A percentile compares a stretch with the other conserved stretches of the same genome.
Conservation (phyloP, 306 rosid species). For the Gastrolobium bilobum region DNA sequence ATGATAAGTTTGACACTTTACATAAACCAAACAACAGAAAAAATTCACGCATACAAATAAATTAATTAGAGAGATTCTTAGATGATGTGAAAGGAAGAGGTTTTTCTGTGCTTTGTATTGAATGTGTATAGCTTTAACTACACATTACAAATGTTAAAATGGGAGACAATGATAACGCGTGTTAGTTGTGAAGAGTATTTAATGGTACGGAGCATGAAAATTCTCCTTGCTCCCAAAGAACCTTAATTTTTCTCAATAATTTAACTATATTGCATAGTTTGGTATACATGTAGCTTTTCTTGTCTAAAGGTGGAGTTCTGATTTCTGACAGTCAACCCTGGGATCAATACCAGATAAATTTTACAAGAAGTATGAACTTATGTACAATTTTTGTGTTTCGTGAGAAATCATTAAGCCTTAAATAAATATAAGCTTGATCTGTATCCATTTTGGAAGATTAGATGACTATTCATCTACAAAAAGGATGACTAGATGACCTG, state of each 20-base stretch:
- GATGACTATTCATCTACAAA: no score
- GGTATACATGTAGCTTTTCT: neutral
- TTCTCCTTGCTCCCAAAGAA: neutral
- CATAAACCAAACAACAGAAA: no score
- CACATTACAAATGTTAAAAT: no score
- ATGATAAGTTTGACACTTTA: no score
- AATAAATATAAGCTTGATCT: neutral
- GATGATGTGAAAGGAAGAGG: no score
- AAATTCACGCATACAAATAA: no score
- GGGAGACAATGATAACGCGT: neutral
- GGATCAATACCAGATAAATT: neutral
- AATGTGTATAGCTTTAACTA: no score
- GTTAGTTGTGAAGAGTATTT: neutral
- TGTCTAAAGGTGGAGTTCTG: neutral
- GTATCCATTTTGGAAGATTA: no score
- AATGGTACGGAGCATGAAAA: neutral
- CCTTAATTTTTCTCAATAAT: neutral
- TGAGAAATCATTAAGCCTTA: neutral
- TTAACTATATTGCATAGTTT: neutral
- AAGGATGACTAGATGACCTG: neutral
- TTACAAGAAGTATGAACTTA: neutral
- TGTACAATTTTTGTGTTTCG: neutral
- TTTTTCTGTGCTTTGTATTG: no score
- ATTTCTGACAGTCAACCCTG: neutral
- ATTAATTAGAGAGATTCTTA: no score